These are phyloP conservation scores for Leptodontidium sp. DNA, from an alignment of 2,329 filamentous ascomycete species.

Conservation along the genomic window DNA sequence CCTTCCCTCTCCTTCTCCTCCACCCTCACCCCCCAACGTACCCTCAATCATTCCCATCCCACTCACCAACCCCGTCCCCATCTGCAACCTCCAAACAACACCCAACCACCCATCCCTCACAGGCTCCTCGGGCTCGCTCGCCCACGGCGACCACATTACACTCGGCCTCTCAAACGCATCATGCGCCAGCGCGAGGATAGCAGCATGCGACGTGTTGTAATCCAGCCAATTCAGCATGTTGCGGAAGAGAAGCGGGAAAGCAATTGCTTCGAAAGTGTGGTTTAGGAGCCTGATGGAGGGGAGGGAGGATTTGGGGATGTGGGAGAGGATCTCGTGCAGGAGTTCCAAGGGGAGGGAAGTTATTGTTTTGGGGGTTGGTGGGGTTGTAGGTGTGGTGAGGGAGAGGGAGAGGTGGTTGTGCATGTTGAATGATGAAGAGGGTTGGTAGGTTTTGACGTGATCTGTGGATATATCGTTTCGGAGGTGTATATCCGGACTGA, in stretches of 20 bases:
- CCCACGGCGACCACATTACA: constrained; percentile 38
- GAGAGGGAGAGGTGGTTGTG: background rate
- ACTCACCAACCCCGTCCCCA: constrained; percentile 6
- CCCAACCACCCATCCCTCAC: constrained; percentile 30
- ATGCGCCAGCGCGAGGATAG: constrained; percentile 27
- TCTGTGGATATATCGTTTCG: background rate
- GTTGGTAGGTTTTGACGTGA: background rate
- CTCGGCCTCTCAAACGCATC: constrained; percentile 32
- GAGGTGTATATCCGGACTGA: background rate
- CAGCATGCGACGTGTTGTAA: constrained; percentile 16
- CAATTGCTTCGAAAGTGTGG: constrained; percentile 31
- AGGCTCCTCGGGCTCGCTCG: constrained; percentile 25
- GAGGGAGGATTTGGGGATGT: constrained; percentile 32
- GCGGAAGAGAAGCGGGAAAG: constrained; percentile 35
- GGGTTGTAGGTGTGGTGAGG: background rate
- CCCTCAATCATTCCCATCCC: background rate
- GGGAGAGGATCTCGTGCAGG: constrained; percentile 30
- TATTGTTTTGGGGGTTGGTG: constrained; percentile 19
- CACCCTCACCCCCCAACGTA: background rate
- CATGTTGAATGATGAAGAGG: background rate
- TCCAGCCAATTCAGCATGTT: constrained; percentile 31
- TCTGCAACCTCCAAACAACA: constrained; percentile 35
- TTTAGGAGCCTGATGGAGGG: constrained; percentile 31
- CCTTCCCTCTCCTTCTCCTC: background rate
- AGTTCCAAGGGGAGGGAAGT: constrained; percentile 35